Base-by-base conservation (phyloP, 306 rosid species). In the Lupinus albus region DNA sequence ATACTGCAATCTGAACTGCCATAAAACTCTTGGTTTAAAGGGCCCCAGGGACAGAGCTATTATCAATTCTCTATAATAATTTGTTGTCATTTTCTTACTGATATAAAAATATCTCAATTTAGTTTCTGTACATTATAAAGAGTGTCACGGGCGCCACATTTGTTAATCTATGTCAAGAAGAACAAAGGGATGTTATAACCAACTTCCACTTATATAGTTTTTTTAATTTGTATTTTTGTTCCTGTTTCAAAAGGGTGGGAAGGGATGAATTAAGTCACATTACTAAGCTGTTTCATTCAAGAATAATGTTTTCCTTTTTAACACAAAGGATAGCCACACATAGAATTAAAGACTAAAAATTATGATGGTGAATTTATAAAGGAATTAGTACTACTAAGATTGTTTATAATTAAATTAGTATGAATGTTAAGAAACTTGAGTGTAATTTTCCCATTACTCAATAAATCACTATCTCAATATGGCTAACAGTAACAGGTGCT, bases 101-200 rank as follows among this genome's bases (percentile, higher is more conserved):
- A 44, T 17, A 39, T 15, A 4, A 45, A 41, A 41, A 14, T 28
- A 50, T 28, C 18, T 11, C 33, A 45, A 21, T 5, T 48, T 67
- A 30, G 41, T 0, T 59, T 41, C 17, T 67, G 39, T 6, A 42
- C 50, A 28, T 12, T 49, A 14, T 59, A 9, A 47, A 16, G 44
- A 18, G 39, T 12, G 64, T 64, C 77, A 77, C 77, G 81, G 69
- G 77, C 33, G 42, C 68, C 56, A 57, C 73, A 49, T 70, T 70
- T 77, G n/a, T 64, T 48, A 49, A 54, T 36, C 45, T 53, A 49
- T 76, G 58, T 69, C 30, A 32, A 0, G 2, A 25, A 25, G 28
- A 25, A 25, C 28, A 4, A 25, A 25, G 28, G 28, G 28, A 2
- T 25, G 52, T 48, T 57, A 56, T 56, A 63, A 77, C 73, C 73